Percentiles rank a stretch among this genome's conserved stretches.
phyloP scores from a whole-genome alignment of 2,329 filamentous ascomycete genomes.

The Xylaria polymorpha region DNA sequence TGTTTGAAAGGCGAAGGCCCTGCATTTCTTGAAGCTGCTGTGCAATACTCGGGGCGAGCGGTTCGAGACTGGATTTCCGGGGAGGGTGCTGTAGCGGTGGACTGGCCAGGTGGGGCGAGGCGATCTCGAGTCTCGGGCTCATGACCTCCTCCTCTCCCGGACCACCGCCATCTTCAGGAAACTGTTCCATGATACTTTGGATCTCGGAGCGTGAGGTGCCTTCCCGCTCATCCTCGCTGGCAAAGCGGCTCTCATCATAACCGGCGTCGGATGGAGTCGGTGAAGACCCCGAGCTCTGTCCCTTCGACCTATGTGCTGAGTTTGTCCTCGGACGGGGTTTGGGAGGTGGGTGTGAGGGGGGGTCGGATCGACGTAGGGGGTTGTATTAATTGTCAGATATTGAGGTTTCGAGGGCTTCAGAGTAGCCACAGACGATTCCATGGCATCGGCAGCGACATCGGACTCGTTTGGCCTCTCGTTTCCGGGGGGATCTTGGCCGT shows the following conservation, averaged over 20 bases:
- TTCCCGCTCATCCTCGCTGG: slow-evolving; percentile 73
- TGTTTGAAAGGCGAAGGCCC: slow-evolving; percentile 55
- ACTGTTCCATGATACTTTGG: slow-evolving; percentile 97
- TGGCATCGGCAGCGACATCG: slow-evolving; percentile 39
- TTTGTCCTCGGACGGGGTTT: slow-evolving; percentile 70
- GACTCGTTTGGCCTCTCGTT: slow-evolving; percentile 18
- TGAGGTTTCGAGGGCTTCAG: slow-evolving; percentile 60
- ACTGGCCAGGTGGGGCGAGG: slow-evolving; percentile 79
- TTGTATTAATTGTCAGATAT: slow-evolving; percentile 61
- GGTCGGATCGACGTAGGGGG: slow-evolving; percentile 67
- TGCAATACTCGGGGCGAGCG: slow-evolving; percentile 64
- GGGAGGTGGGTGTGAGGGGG: slow-evolving; percentile 67
- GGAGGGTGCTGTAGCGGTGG: slow-evolving; percentile 77
- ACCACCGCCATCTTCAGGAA: slow-evolving; percentile 78
- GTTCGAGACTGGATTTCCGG: slow-evolving; percentile 87
- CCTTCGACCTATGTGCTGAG: slow-evolving; percentile 64
- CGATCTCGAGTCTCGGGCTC: slow-evolving; percentile 86
- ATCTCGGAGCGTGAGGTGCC: slow-evolving; percentile 85
- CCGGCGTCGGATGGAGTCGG: slow-evolving; percentile 66
- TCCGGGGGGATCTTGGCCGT: slow-evolving; percentile 9
- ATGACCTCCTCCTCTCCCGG: slow-evolving; percentile 86
- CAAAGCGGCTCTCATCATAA: slow-evolving; percentile 67
- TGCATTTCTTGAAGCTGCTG: slow-evolving; percentile 62
- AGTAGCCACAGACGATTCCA: slow-evolving; percentile 62
- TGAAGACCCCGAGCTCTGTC: slow-evolving; percentile 57